phyloP scores from a whole-genome alignment of 108 stramenopile genomes.

The Skeletonema marinoi region DNA sequence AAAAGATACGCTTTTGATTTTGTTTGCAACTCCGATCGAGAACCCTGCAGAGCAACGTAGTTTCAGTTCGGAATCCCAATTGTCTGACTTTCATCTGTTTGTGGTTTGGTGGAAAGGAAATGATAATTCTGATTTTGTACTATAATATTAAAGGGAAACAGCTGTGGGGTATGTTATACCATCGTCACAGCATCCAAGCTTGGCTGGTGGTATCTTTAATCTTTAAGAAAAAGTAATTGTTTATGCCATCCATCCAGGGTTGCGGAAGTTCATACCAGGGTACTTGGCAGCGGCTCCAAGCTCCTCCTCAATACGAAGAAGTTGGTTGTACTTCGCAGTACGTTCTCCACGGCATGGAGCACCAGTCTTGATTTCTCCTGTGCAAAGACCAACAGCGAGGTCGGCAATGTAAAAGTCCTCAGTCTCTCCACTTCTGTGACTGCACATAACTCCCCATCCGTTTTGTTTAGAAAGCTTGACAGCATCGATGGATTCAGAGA shows the following conservation, averaged over 20 bases:
- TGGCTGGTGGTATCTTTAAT: not conserved
- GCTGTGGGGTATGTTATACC: not conserved
- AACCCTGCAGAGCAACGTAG: too few species aligned
- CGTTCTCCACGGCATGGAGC: conserved; percentile 99
- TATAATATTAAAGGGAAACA: not conserved
- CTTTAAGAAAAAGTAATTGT: not conserved
- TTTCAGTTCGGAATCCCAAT: too few species aligned
- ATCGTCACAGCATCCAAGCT: not conserved
- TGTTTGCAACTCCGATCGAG: too few species aligned
- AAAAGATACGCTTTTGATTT: too few species aligned
- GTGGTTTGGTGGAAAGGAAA: not conserved
- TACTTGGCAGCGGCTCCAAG: conserved; percentile 71
- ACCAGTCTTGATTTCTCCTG: conserved; percentile 99
- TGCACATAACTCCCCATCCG: conserved; percentile 99
- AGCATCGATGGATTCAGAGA: conserved; percentile 98
- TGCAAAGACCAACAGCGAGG: conserved; percentile 98
- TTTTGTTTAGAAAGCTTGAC: conserved; percentile 97
- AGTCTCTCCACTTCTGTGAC: conserved; percentile 98
- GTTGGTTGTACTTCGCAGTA: conserved; percentile 98
- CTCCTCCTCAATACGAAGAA: conserved; percentile 84
- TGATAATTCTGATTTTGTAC: not conserved
- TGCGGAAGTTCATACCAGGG: conserved; percentile 89
- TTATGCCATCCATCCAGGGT: conserved; percentile 89
- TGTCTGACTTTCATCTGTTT: too few species aligned
- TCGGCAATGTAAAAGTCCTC: conserved; percentile 99